Percentiles rank a stretch among this genome's conserved stretches.
phyloP scores from a whole-genome alignment of 1,284 basidiomycete genomes.

The Pisolithus thermaeus region DNA sequence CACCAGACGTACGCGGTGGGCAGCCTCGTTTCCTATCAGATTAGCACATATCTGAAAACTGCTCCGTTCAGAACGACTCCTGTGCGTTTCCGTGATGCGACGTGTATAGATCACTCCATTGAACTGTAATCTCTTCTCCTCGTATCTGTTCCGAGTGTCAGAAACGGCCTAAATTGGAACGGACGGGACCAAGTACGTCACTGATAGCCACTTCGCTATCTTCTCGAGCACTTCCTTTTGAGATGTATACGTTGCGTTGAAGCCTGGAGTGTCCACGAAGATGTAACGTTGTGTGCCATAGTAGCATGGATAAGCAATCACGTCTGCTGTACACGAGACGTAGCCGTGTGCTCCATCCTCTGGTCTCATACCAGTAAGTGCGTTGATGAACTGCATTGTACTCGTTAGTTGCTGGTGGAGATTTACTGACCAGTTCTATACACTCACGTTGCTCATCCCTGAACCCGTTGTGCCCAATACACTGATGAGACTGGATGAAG shows the following conservation, averaged over 20 bases:
- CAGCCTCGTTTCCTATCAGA: not conserved
- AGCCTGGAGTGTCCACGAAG: constrained; percentile 8
- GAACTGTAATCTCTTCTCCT: not conserved
- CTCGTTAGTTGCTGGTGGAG: not conserved
- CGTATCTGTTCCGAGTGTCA: not conserved
- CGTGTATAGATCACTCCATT: not conserved
- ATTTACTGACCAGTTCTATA: not conserved
- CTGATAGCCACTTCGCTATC: not conserved
- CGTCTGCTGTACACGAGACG: not conserved
- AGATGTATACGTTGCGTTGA: not conserved
- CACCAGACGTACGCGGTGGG: not conserved
- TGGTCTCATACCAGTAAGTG: not conserved
- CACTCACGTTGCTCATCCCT: not conserved
- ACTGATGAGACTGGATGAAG: not conserved
- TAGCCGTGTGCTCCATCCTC: not conserved
- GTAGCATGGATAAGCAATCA: not conserved
- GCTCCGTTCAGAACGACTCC: not conserved
- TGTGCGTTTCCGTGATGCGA: not conserved
- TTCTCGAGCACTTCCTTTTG: not conserved
- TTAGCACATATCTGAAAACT: not conserved
- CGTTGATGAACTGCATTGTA: not conserved
- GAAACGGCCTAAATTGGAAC: not conserved
- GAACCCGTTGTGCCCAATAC: not conserved
- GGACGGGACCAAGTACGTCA: not conserved
- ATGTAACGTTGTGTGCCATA: not conserved